Conservation (phyloP, 805 yeast genomes). For the Lachancea thermotolerans region DNA sequence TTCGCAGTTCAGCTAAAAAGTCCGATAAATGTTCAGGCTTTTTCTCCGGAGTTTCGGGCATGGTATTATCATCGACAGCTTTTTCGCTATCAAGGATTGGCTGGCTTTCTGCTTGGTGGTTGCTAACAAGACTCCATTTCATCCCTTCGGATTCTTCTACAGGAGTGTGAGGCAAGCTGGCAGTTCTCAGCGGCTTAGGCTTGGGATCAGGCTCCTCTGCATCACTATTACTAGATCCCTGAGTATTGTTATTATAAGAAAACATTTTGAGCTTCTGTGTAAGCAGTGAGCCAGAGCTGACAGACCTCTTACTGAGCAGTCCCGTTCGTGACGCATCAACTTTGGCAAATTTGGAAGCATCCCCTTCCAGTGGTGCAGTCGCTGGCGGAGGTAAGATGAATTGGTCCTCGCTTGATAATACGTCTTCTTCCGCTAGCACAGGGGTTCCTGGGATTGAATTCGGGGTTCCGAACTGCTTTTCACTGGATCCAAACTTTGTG, state of each 20-base stretch:
- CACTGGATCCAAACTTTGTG: constrained; percentile 13
- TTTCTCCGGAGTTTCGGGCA: constrained; percentile 1
- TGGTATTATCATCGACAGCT: not conserved
- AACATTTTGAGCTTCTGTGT: constrained; percentile 23
- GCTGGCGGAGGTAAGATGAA: constrained; percentile 18
- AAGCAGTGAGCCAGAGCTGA: constrained; percentile 25
- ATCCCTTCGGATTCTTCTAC: not conserved
- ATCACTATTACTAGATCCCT: constrained; percentile 10
- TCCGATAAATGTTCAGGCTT: constrained; percentile 20
- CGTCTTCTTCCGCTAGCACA: not conserved
- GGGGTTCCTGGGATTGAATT: constrained; percentile 9
- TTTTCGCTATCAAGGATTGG: not conserved
- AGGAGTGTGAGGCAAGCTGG: not conserved
- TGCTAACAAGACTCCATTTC: not conserved
- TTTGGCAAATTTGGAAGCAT: not conserved
- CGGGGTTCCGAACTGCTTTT: constrained; percentile 12
- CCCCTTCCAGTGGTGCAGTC: constrained; percentile 3
- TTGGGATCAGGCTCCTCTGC: constrained; percentile 9
- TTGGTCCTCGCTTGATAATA: constrained; percentile 12
- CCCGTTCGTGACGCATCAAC: not conserved
- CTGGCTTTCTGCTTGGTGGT: not conserved
- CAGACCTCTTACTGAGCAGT: constrained; percentile 2
- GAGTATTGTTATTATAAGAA: constrained; percentile 1
- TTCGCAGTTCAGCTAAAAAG: constrained; percentile 21
- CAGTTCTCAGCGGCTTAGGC: not conserved